phyloP scores from a whole-genome alignment of 1,284 basidiomycete genomes.

The Apiotrichum sp. region DNA sequence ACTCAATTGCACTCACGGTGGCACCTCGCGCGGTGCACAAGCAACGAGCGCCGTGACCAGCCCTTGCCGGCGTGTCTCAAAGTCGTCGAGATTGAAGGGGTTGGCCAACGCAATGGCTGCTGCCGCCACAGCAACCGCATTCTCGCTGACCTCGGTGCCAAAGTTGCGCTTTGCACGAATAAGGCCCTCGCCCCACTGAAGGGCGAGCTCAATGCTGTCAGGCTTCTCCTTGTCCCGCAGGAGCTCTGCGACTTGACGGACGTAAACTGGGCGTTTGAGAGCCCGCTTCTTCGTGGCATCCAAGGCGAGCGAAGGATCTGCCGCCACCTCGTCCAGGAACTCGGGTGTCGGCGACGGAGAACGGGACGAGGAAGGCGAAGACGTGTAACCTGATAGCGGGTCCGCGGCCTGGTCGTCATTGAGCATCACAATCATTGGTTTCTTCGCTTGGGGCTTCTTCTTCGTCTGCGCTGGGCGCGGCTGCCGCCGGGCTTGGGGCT shows the following conservation, averaged over 20 bases:
- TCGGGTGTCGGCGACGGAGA: slow-evolving; percentile 70
- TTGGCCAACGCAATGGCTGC: slow-evolving; percentile 70
- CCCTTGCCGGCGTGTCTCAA: slow-evolving; percentile 69
- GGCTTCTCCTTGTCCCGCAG: slow-evolving; percentile 65
- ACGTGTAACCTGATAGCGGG: slow-evolving; percentile 70
- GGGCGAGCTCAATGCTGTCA: slow-evolving; percentile 67
- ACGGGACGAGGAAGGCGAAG: slow-evolving; percentile 58
- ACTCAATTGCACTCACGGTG: slow-evolving; percentile 58
- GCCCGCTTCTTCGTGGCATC: slow-evolving; percentile 53
- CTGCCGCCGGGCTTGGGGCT: neutral
- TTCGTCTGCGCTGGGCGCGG: neutral
- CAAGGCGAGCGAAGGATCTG: slow-evolving; percentile 63
- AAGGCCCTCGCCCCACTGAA: slow-evolving; percentile 69
- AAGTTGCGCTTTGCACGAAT: slow-evolving; percentile 73
- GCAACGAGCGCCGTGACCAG: slow-evolving; percentile 72
- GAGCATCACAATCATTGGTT: slow-evolving; percentile 32
- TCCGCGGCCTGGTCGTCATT: slow-evolving; percentile 59
- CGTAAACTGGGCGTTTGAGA: slow-evolving; percentile 68
- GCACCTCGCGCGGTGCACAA: slow-evolving; percentile 67
- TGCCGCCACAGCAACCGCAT: slow-evolving; percentile 72
- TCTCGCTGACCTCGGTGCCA: slow-evolving; percentile 71
- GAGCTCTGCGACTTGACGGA: slow-evolving; percentile 68
- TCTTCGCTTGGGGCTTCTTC: slow-evolving; percentile 1
- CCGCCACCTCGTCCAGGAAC: slow-evolving; percentile 73
- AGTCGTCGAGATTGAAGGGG: slow-evolving; percentile 72